Evolutionary conservation across 2,329 filamentous ascomycete genomes (phyloP), one percentile per base, ranked within the genome.

Genomic region (Nannizziopsis arthrosporioides): DNA sequence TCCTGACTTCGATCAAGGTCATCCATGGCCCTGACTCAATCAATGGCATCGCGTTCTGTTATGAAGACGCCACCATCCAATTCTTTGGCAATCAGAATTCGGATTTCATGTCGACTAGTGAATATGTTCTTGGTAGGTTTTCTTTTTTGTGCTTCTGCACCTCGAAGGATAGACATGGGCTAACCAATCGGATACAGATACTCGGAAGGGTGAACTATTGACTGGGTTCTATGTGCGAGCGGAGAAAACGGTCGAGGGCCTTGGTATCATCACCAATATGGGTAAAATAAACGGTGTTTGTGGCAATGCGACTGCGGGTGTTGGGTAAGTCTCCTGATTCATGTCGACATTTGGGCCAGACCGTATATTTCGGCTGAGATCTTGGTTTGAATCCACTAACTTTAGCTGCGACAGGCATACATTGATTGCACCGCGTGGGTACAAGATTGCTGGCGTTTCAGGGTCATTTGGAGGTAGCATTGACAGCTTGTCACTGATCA

Each of bases 21-120:
- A 93, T 88, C 60, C 82, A 87, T 57, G 87, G 85, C 1, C 71
- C 73, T 50, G 19, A 17, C 8, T 82, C 82, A 3, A 61, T 96
- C 10, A 84, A 94, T 62, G 92, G 92, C 0, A 66, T 98, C 15
- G 90, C 96, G 63, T 96, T 98, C 65, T 74, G 85, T 51, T 96
- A 94, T 61, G 90, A 96, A 59, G 88, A 96, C 63, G 76, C 78
- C 12, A 83, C 85, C 1, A 83, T 74, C 47, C 87, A 95, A 61
- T 65, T 95, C 2, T 93, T 98, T 70, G 92, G 92, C 36, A 89
- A 86, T 59, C 74, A 76, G 47, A 84, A 83, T 10, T 19, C 31
- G 18, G 22, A 42, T 84, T 82, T 6, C 53, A 68, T 75, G 18
- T 80, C 79, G 2, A 82, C 82, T 1, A 81, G 84, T 59, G 76